Conservation (phyloP, 345 rosid genomes). For the Arabis alpina region DNA sequence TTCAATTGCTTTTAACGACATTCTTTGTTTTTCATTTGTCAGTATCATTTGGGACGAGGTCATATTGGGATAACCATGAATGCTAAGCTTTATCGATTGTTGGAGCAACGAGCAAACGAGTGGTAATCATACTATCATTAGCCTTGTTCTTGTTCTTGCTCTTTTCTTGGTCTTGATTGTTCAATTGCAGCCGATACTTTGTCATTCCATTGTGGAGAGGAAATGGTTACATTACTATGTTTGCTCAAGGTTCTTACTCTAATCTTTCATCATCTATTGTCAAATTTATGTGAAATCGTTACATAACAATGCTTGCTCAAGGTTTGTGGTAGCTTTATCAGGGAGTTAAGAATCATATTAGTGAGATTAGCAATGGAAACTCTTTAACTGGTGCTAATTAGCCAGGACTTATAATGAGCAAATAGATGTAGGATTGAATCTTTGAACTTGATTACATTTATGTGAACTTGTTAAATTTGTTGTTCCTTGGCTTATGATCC, state of each 20-base stretch:
- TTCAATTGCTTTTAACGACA: not conserved
- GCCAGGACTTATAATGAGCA: not conserved
- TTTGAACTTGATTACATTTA: not conserved
- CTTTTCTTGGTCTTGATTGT: slow-evolving; percentile 3
- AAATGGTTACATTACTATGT: slow-evolving; percentile 88
- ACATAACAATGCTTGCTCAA: not conserved
- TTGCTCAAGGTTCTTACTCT: slow-evolving; percentile 72
- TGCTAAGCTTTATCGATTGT: slow-evolving; percentile 67
- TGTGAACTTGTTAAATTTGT: not conserved
- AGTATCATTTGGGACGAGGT: slow-evolving; percentile 94
- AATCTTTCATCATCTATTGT: not conserved
- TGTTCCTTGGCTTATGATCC: not conserved
- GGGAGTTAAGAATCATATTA: not conserved
- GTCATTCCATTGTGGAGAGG: slow-evolving; percentile 92
- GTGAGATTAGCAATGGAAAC: not conserved
- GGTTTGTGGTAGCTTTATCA: slow-evolving; percentile 18
- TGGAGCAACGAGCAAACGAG: slow-evolving; percentile 80
- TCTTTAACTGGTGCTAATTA: slow-evolving; percentile 7
- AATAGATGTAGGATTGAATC: slow-evolving; percentile 2
- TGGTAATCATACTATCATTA: slow-evolving; percentile 54
- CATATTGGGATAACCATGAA: slow-evolving; percentile 80
- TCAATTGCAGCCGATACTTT: slow-evolving; percentile 78
- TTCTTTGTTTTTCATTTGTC: slow-evolving; percentile 29
- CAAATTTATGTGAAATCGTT: not conserved
- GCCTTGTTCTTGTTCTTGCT: slow-evolving; percentile 14